phyloP scores from a whole-genome alignment of 768 basidiomycete genomes.

The Suillus fuscotomentosus region DNA sequence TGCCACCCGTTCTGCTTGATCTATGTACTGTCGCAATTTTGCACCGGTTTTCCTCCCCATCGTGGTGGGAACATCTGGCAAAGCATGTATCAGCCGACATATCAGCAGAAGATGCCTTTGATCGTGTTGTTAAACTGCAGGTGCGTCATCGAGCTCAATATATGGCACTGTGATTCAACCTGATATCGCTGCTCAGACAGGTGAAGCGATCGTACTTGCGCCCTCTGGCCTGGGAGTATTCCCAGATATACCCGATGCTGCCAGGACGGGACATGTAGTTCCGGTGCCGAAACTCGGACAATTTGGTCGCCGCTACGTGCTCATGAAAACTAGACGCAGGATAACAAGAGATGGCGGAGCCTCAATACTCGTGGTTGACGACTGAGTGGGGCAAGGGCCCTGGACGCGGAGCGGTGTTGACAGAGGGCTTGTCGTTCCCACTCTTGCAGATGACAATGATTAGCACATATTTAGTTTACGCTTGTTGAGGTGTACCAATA shows the following conservation, averaged over 20 bases:
- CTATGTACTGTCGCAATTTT: constrained; percentile 64
- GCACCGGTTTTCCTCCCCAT: constrained; percentile 73
- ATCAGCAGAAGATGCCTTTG: constrained; percentile 57
- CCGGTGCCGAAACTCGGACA: constrained; percentile 36
- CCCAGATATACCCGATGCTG: constrained; percentile 17
- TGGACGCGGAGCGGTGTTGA: background rate
- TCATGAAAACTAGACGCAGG: constrained; percentile 60
- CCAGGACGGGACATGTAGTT: constrained; percentile 2
- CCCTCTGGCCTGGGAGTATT: constrained; percentile 58
- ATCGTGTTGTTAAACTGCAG: constrained; percentile 62
- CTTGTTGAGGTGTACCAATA: background rate
- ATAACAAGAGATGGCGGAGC: constrained; percentile 66
- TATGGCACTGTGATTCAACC: background rate
- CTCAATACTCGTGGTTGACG: constrained; percentile 44
- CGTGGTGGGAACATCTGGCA: constrained; percentile 71
- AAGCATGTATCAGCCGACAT: constrained; percentile 69
- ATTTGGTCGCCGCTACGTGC: constrained; percentile 56
- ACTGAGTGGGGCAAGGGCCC: constrained; percentile 4
- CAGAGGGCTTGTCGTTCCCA: background rate
- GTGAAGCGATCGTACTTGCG: constrained; percentile 67
- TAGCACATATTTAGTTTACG: background rate
- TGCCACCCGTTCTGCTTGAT: constrained; percentile 66
- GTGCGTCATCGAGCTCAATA: constrained; percentile 34
- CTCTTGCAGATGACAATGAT: background rate
- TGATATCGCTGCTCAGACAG: constrained; percentile 46